These are phyloP conservation scores for Artomyces pyxidatus DNA, from an alignment of 768 basidiomycete species.

Conservation along the genomic window DNA sequence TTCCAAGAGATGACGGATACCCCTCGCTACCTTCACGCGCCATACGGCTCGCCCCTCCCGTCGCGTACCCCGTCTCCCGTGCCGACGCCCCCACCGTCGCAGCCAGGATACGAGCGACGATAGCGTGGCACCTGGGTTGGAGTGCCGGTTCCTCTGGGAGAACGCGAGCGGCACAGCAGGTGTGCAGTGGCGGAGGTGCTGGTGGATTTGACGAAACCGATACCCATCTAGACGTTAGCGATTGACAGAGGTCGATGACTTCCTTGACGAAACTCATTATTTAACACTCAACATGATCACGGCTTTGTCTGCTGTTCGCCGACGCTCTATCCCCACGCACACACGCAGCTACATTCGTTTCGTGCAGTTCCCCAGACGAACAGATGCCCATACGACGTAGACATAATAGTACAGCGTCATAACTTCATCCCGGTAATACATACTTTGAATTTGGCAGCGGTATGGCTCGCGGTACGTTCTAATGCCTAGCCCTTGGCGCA, in stretches of 20 bases:
- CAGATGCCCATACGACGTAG: conserved; percentile 10
- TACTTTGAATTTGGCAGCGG: too few species aligned
- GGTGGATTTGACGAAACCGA: conserved; percentile 3
- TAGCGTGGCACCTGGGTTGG: not conserved
- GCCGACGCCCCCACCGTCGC: conserved; percentile 18
- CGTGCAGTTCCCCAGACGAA: not conserved
- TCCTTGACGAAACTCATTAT: conserved; percentile 5
- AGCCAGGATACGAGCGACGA: conserved; percentile 8
- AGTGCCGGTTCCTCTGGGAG: not conserved
- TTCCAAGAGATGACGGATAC: conserved; percentile 36
- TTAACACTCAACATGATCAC: not conserved
- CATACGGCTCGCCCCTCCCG: conserved; percentile 42
- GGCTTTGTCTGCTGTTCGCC: not conserved
- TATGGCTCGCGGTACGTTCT: too few species aligned
- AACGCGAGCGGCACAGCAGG: not conserved
- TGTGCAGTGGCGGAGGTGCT: not conserved
- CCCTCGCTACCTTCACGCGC: conserved; percentile 38
- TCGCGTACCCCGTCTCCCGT: conserved; percentile 40
- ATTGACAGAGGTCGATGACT: conserved; percentile 1
- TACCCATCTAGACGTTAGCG: conserved; percentile 13
- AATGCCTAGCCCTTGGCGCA: too few species aligned
- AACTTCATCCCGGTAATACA: conserved; percentile 1
- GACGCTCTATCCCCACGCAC: not conserved
- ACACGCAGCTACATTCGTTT: not conserved
- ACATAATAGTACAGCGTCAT: conserved; percentile 13